A percentile compares a stretch with the other conserved stretches of the same genome.
Conservation (phyloP, 1,284 basidiomycete species). For the Microbotryomycetes sp. region DNA sequence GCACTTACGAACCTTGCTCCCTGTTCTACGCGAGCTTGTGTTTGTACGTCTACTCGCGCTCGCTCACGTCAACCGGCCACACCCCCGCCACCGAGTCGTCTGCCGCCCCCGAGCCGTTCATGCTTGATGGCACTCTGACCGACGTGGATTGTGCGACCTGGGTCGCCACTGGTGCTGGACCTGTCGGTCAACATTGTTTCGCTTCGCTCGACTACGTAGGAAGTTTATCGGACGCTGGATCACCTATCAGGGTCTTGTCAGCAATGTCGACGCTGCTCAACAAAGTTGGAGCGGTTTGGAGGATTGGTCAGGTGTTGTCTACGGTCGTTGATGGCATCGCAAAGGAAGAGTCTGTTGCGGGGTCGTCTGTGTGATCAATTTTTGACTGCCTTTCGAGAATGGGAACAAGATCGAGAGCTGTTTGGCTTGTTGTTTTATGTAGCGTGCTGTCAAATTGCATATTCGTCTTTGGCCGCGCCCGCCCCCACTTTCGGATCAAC, state of each 20-base stretch:
- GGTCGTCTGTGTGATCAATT: neutral
- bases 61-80: neutral
- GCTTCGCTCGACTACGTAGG: neutral
- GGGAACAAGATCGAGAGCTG: too few species aligned
- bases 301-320: neutral
- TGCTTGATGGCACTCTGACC: neutral
- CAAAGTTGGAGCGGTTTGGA: neutral
- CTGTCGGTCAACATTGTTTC: neutral
- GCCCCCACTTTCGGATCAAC: too few species aligned
- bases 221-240: neutral
- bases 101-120: neutral
- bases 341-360: neutral
- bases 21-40: slow-evolving; percentile 3
- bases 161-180: neutral
- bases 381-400: too few species aligned
- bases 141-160: neutral
- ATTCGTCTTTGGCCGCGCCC: too few species aligned
- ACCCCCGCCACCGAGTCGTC: too few species aligned
- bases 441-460: too few species aligned
- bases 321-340: neutral
- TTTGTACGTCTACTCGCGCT: slow-evolving; percentile 5
- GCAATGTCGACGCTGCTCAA: neutral
- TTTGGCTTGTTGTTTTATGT: too few species aligned
- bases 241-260: neutral
- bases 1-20: slow-evolving; percentile 5